Evolutionary conservation across 352 stramenopile species (phyloP), one percentile per base, ranked within the genome.

Genomic region (Pythium apleroticum): DNA sequence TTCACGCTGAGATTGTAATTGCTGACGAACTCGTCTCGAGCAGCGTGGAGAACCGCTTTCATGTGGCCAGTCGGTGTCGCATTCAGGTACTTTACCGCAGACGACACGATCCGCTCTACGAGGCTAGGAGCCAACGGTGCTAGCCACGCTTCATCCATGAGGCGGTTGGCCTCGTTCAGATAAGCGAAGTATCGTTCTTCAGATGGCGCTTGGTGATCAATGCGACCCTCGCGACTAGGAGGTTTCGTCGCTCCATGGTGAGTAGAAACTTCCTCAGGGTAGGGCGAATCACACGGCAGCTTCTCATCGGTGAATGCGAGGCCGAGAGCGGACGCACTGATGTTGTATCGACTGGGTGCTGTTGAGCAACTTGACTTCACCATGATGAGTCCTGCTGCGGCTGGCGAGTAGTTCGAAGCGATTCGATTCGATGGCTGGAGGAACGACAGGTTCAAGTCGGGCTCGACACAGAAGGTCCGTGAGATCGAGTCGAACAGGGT

Each of bases 401-500:
- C 62, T 15, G 73, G 66, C 0, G 77, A 86, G 35, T 84, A 92
- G 39, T 94, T 94, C 0, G 81, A 74, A 6, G 76, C 86, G 31
- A 94, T 92, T 7, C 86, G 80, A 45, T 94, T 91, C 22, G 81
- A 90, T 1, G 86, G 83, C 20, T 76, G 57, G 24, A 92, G 67
- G 9, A 76, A 78, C 4, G 79, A 66, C 25, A 83, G 19, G 45
- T 84, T 88, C 22, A 84, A 68, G 56, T 90, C 81, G 30, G 79
- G 80, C 50, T 94, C 86, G 4, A 92, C 84, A 48, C 81, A 91
- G 10, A 88, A 71, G 0, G 86, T 94, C 17, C 82, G 81, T 31
- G 75, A 82, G 2, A 92, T 71, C 0, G 64, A 39, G 60, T 94
- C 86, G 50, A 92, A 90, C n/a, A 94, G 65, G 35, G 75, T 49